phyloP scores from a whole-genome alignment of 768 basidiomycete species.

The Psilocybe subaeruginosa region DNA sequence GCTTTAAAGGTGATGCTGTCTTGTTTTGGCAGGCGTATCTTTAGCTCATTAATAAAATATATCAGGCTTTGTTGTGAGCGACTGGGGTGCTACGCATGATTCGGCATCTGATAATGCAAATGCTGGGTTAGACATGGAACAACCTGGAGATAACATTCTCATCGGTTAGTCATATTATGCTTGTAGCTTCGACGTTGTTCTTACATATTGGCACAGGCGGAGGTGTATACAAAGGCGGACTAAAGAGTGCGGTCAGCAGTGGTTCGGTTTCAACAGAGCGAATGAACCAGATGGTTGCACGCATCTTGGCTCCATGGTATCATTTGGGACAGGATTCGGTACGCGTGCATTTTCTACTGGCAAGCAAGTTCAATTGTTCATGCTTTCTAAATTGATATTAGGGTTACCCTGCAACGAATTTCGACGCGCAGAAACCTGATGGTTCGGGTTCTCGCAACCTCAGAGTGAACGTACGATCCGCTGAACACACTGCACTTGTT shows the following conservation, averaged over 20 bases:
- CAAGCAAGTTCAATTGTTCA: background rate
- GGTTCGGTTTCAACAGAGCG: slow-evolving; percentile 36
- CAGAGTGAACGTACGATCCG: slow-evolving; percentile 44
- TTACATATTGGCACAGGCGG: slow-evolving; percentile 31
- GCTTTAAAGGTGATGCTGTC: slow-evolving; percentile 41
- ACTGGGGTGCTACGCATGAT: slow-evolving; percentile 57
- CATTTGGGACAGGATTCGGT: slow-evolving; percentile 52
- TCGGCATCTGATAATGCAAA: slow-evolving; percentile 48
- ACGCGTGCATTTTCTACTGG: slow-evolving; percentile 2
- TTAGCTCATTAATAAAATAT: background rate
- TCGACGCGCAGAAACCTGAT: slow-evolving; percentile 47
- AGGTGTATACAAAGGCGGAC: slow-evolving; percentile 32
- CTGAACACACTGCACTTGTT: slow-evolving; percentile 51
- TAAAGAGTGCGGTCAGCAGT: slow-evolving; percentile 37
- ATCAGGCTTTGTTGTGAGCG: slow-evolving; percentile 50
- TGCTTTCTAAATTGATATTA: slow-evolving; percentile 14
- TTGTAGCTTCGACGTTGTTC: background rate
- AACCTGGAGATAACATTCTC: slow-evolving; percentile 51
- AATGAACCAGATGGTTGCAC: slow-evolving; percentile 48
- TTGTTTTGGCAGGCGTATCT: background rate
- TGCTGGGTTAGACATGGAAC: slow-evolving; percentile 54
- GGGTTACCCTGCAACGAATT: slow-evolving; percentile 50
- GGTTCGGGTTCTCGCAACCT: slow-evolving; percentile 48
- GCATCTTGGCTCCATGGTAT: slow-evolving; percentile 49
- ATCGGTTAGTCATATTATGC: slow-evolving; percentile 33